These are phyloP conservation scores for Bacidia rubella DNA, from an alignment of 495 filamentous ascomycete species.

Conservation along the genomic window DNA sequence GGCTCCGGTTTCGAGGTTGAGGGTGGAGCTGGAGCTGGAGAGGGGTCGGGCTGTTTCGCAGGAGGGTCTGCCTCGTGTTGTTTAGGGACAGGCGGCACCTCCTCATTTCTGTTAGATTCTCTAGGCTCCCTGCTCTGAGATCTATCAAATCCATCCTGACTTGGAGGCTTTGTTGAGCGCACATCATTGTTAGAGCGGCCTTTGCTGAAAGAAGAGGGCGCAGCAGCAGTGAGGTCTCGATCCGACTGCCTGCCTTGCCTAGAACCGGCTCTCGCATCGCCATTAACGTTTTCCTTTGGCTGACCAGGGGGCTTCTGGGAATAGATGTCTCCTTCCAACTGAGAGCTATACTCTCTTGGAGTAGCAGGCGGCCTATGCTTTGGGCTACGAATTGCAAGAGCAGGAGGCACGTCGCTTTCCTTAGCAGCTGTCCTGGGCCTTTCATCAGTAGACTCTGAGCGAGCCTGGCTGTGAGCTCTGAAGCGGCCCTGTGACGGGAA, in stretches of 20 bases:
- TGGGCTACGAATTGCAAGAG: slow-evolving; percentile 1
- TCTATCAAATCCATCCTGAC: slow-evolving; percentile 1
- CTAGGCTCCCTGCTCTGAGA: not conserved
- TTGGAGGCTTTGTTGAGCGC: slow-evolving; percentile 7
- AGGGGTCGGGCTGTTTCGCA: slow-evolving; percentile 1
- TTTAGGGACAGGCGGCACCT: not conserved
- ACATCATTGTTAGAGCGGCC: slow-evolving; percentile 7
- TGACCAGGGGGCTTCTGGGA: not conserved
- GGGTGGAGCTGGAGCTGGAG: not conserved
- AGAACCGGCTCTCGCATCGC: not conserved
- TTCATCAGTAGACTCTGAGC: slow-evolving; percentile 4
- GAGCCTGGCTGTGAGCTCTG: slow-evolving; percentile 1
- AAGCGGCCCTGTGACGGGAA: slow-evolving; percentile 2
- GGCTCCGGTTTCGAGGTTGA: slow-evolving; percentile 1
- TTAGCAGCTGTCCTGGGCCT: slow-evolving; percentile 10
- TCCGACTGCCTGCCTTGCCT: slow-evolving; percentile 3
- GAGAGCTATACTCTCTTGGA: slow-evolving; percentile 1
- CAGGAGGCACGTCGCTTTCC: slow-evolving; percentile 1
- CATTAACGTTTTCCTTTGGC: not conserved
- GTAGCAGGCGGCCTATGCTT: not conserved
- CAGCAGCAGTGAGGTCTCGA: not conserved
- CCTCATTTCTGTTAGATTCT: not conserved
- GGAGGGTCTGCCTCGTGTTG: not conserved
- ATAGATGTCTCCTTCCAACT: not conserved
- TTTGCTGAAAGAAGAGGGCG: not conserved